Percentiles rank a stretch among this genome's conserved stretches.
phyloP scores from a whole-genome alignment of 208 protist species.

The Naegleria lovaniensis region DNA sequence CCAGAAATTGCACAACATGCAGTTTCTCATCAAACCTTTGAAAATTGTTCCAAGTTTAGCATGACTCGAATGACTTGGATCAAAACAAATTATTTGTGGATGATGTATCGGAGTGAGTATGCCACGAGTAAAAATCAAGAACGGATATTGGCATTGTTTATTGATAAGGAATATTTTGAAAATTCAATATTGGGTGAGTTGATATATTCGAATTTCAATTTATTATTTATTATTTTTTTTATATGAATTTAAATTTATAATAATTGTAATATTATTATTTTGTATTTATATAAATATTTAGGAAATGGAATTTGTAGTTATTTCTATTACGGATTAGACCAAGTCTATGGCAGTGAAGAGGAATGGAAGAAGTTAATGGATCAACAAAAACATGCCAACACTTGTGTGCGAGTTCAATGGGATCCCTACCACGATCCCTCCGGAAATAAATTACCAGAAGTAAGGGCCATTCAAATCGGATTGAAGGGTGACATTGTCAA shows the following conservation, averaged over 20 bases:
- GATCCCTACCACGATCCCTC: slow-evolving; percentile 12
- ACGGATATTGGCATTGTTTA: background rate
- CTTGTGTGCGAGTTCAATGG: background rate
- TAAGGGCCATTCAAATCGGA: slow-evolving; percentile 6
- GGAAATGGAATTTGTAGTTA: background rate
- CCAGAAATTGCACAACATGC: background rate
- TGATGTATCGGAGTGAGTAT: slow-evolving; percentile 10
- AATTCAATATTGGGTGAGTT: background rate
- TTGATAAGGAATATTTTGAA: background rate
- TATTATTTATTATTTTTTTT: background rate
- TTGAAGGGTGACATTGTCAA: background rate
- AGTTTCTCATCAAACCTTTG: slow-evolving; percentile 12
- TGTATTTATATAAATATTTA: background rate
- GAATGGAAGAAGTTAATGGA: too few relatives aligned
- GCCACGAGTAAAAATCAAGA: background rate
- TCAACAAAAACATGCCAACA: background rate
- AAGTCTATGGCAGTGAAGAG: background rate
- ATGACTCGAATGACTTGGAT: slow-evolving; percentile 15
- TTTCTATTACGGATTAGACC: background rate
- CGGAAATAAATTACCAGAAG: background rate
- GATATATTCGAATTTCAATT: background rate
- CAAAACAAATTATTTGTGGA: slow-evolving; percentile 26
- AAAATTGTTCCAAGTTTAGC: background rate
- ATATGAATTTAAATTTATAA: background rate
- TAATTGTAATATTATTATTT: background rate